phyloP scores from a whole-genome alignment of 2,329 filamentous ascomycete species.

The Colletotrichum agaves region DNA sequence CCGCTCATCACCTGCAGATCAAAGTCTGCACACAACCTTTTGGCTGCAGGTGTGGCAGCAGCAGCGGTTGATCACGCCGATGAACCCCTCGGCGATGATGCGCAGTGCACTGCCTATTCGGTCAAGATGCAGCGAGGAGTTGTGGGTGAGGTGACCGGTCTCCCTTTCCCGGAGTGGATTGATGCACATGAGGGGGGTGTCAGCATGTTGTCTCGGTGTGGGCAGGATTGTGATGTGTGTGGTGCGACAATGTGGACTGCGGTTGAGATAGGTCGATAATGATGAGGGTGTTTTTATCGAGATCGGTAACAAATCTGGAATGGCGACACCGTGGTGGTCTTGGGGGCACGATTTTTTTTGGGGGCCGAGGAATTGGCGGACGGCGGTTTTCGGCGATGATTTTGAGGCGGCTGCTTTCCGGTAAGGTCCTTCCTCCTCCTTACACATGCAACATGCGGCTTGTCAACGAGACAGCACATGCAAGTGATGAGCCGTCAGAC shows the following conservation, averaged over 20 bases:
- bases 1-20: slow-evolving; percentile 24
- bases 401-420: background rate
- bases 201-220: background rate
- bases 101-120: slow-evolving; percentile 8
- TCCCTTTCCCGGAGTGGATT: too few relatives aligned
- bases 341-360: too few relatives aligned
- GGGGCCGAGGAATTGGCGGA: background rate
- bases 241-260: slow-evolving; percentile 19
- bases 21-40: slow-evolving; percentile 15
- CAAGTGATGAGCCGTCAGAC: slow-evolving; percentile 14
- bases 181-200: background rate
- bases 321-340: too few relatives aligned
- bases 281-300: slow-evolving; percentile 6
- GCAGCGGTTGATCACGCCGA: slow-evolving; percentile 17
- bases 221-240: background rate
- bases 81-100: slow-evolving; percentile 4
- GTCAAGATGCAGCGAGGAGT: slow-evolving; percentile 28
- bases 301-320: background rate
- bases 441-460: slow-evolving; percentile 20
- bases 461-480: slow-evolving; percentile 24
- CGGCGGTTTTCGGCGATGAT: background rate
- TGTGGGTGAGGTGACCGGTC: background rate
- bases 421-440: background rate
- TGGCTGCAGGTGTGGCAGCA: slow-evolving; percentile 24
- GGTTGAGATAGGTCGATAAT: slow-evolving; percentile 12